Percentiles rank a stretch among this genome's conserved stretches.
phyloP scores from a whole-genome alignment of 1,284 basidiomycete species.

The Baeospora myosura region DNA sequence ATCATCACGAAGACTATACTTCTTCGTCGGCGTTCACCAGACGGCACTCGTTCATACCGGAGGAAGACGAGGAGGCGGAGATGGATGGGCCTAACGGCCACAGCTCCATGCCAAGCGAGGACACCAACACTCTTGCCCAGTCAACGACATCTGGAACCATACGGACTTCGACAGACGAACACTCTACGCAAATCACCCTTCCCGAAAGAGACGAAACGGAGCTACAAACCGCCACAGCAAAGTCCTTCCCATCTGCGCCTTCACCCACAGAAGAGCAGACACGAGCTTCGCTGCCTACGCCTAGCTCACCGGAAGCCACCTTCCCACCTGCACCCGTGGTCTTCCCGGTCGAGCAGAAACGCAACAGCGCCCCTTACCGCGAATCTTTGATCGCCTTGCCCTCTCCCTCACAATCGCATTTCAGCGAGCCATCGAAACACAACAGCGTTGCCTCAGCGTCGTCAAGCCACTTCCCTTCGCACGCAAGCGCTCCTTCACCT shows the following conservation, averaged over 20 bases:
- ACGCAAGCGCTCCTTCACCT: conserved; percentile 3
- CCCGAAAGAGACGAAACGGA: conserved; percentile 27
- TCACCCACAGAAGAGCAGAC: conserved; percentile 1
- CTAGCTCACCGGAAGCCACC: background rate
- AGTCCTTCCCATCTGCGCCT: conserved; percentile 11
- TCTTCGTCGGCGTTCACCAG: conserved; percentile 28
- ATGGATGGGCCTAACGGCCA: conserved; percentile 14
- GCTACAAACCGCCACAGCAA: conserved; percentile 36
- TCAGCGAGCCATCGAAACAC: conserved; percentile 12
- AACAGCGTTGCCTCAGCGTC: conserved; percentile 16
- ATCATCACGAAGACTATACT: conserved; percentile 32
- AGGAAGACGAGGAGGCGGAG: conserved; percentile 54
- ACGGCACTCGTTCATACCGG: conserved; percentile 51
- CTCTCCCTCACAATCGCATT: conserved; percentile 33
- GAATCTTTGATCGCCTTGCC: conserved; percentile 23
- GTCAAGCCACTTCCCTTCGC: conserved; percentile 12
- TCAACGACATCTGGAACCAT: no score
- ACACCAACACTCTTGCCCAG: conserved; percentile 5
- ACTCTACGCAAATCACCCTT: no score
- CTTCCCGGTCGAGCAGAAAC: conserved; percentile 4
- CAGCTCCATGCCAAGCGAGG: no score
- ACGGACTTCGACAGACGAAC: no score
- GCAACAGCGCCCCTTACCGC: conserved; percentile 12
- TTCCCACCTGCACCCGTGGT: conserved; percentile 1
- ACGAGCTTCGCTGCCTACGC: conserved; percentile 2